Percentiles rank a stretch among this genome's conserved stretches.
phyloP scores from a whole-genome alignment of 2,329 filamentous ascomycete genomes.

The Paecilomyces variotii region DNA sequence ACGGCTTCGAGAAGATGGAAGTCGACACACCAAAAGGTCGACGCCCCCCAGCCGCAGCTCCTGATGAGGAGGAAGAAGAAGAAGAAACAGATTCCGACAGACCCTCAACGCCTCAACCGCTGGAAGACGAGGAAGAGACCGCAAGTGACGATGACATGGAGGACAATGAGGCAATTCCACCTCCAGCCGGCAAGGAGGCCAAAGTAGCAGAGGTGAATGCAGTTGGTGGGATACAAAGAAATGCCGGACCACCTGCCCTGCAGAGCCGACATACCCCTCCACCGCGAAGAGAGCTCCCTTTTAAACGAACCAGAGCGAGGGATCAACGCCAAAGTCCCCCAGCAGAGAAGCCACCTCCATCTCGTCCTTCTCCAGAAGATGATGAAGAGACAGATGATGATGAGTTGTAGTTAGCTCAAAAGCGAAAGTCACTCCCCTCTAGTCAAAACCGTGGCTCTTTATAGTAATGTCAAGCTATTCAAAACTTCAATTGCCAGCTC shows the following conservation, averaged over 20 bases:
- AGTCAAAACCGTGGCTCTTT: neutral
- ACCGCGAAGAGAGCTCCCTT: slow-evolving; percentile 36
- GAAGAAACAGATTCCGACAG: slow-evolving; percentile 19
- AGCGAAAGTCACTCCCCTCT: neutral
- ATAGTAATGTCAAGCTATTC: neutral
- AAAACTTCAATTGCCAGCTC: neutral
- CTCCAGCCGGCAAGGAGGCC: neutral
- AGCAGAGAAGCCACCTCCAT: neutral
- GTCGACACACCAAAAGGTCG: slow-evolving; percentile 15
- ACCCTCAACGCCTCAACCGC: slow-evolving; percentile 21
- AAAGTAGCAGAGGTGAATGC: neutral
- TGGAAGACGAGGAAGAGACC: slow-evolving; percentile 24
- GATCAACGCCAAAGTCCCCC: neutral
- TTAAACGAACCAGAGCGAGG: slow-evolving; percentile 15
- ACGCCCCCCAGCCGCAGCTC: neutral
- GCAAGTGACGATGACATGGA: slow-evolving; percentile 22
- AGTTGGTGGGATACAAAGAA: neutral
- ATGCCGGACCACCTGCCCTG: slow-evolving; percentile 4
- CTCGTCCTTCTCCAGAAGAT: neutral
- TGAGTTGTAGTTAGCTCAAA: slow-evolving; percentile 22
- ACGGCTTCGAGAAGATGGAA: slow-evolving; percentile 32
- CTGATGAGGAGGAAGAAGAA: slow-evolving; percentile 3
- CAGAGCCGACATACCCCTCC: slow-evolving; percentile 21
- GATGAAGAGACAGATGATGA: slow-evolving; percentile 33
- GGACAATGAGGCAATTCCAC: neutral